These are phyloP conservation scores for Fusarium pseudocircinatum DNA, from an alignment of 2,329 filamentous ascomycete genomes.

Conservation along the genomic window DNA sequence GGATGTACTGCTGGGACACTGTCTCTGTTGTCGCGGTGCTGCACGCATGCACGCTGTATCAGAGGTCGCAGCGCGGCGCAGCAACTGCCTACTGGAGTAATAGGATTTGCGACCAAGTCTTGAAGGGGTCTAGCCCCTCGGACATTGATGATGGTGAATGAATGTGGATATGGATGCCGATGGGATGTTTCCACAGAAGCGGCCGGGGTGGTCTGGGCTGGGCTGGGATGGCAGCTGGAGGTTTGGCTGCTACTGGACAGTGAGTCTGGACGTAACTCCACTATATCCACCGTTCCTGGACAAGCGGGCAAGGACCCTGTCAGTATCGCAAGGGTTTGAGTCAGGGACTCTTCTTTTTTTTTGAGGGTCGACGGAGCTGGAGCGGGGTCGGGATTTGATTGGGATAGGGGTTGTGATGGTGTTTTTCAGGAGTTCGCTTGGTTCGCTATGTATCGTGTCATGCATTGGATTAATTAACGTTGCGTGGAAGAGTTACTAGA, in stretches of 20 bases:
- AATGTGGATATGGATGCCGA: conserved; percentile 3
- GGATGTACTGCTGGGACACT: background rate
- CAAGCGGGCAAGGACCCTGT: conserved; percentile 20
- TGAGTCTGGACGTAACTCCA: conserved; percentile 30
- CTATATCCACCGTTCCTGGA: conserved; percentile 40
- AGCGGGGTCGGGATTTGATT: conserved; percentile 27
- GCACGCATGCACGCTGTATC: background rate
- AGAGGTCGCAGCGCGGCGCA: conserved; percentile 7
- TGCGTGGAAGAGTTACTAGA: conserved; percentile 17
- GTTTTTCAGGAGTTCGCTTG: conserved; percentile 39
- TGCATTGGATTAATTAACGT: conserved; percentile 36
- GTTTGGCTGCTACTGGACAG: conserved; percentile 25
- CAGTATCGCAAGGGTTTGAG: conserved; percentile 37
- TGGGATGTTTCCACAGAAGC: conserved; percentile 39
- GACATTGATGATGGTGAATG: conserved; percentile 22
- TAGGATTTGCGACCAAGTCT: conserved; percentile 37
- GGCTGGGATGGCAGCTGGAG: conserved; percentile 9
- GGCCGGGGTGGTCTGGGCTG: conserved; percentile 26
- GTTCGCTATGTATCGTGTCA: conserved; percentile 34
- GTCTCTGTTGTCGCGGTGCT: background rate
- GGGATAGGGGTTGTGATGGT: conserved; percentile 7
- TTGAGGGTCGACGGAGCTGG: conserved; percentile 17
- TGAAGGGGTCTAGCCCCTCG: conserved; percentile 27
- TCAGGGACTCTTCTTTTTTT: conserved; percentile 35
- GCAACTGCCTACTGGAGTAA: conserved; percentile 15